Evolutionary conservation across 1,139 yeast genomes (phyloP), one percentile per base, ranked within the genome.

Genomic region (Taiozyma sp.): DNA sequence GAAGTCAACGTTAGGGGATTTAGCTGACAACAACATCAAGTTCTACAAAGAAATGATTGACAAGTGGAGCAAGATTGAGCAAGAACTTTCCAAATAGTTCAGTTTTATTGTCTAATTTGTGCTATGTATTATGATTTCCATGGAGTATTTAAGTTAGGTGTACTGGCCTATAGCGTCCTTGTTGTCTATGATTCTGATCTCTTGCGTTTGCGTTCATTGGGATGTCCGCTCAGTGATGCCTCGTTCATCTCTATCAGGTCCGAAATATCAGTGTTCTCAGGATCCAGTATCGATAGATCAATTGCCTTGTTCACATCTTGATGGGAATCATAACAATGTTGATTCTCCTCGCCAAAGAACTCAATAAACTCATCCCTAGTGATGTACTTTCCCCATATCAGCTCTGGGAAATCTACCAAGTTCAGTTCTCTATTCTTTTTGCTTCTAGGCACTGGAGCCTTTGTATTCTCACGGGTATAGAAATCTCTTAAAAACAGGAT

Each of bases 341-440:
- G 53, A 43, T 73, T 62, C 14, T 72, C 73, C 2, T 54, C 54
- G 0, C 91, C 90, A 62, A 79, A 83, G 42, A 76, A 65, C 1
- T 62, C 62, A 0, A 66, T 58, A 58, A 85, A 85, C 48, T 76
- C 76, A 0, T 69, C 70, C 47, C 68, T 62, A 2, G 73, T 63
- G 13, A 85, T 61, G 58, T 77, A 84, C 32, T 70, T 65, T 1
- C 66, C 59, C 71, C 81, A 81, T 29, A 74, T 70, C 32, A 85
- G 68, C 0, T 72, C 70, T 0, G 95, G 93, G 53, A 85, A 85
- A 29, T 76, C 80, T 46, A 81, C 77, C 28, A 74, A 73, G 48
- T 88, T 90, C 44, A 93, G 74, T n/a, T 76, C 80, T 51, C 95
- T 76, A 53, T 85, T 83, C 68, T 85, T 85, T 65, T 90, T 90